A percentile compares a stretch with the other conserved stretches of the same genome.
phyloP scores from a whole-genome alignment of 1,139 yeast species.

The Hyphopichia khmerensis region DNA sequence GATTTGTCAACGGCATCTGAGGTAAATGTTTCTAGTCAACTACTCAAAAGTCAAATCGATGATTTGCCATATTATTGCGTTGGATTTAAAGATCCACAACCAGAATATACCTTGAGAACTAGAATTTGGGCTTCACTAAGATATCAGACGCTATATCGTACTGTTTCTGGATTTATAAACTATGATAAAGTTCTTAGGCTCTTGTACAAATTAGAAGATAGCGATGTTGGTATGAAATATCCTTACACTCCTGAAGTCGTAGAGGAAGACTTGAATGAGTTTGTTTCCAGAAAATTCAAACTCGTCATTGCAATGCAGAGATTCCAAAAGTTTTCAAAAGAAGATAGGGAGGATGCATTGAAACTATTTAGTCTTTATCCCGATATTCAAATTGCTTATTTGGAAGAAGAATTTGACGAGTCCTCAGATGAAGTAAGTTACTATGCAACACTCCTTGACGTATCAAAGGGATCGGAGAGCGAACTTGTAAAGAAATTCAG shows the following conservation, averaged over 20 bases:
- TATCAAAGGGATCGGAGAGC: constrained; percentile 41
- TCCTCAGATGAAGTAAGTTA: constrained; percentile 31
- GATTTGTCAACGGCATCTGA: constrained; percentile 1
- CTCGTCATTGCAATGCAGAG: constrained; percentile 74
- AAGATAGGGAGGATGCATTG: constrained; percentile 57
- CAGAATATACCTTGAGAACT: constrained; percentile 63
- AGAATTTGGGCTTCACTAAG: constrained; percentile 81
- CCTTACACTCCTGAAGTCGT: constrained; percentile 24
- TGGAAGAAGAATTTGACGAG: constrained; percentile 47
- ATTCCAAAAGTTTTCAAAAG: constrained; percentile 46
- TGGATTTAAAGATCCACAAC: constrained; percentile 67
- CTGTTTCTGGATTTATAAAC: constrained; percentile 75
- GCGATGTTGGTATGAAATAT: constrained; percentile 31
- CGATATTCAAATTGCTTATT: constrained; percentile 54
- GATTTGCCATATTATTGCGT: constrained; percentile 70
- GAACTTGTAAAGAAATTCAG: constrained; percentile 49
- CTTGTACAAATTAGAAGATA: constrained; percentile 63
- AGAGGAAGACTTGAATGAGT: constrained; percentile 43
- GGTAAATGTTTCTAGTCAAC: constrained; percentile 10
- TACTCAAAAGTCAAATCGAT: constrained; percentile 38
- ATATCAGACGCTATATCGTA: constrained; percentile 75
- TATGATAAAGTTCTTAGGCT: constrained; percentile 67
- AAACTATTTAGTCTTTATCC: constrained; percentile 63
- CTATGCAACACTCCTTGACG: constrained; percentile 66
- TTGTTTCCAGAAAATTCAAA: constrained; percentile 64